These are phyloP conservation scores for Chlorella sp. DNA, from an alignment of 139 green algal genomes.

Conservation along the genomic window DNA sequence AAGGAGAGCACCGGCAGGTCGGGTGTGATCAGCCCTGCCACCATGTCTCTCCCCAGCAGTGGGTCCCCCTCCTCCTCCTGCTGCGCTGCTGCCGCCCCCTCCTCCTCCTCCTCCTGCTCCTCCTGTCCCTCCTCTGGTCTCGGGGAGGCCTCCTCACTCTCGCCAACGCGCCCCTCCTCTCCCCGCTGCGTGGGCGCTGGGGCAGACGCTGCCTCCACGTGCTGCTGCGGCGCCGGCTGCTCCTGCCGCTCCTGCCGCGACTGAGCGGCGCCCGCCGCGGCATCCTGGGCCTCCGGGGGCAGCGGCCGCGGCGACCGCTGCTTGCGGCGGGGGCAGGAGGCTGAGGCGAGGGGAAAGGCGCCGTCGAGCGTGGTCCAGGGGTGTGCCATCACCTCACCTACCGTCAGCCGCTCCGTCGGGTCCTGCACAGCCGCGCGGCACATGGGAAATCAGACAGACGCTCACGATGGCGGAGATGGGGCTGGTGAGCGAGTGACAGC, in stretches of 20 bases:
- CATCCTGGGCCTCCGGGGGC: background rate
- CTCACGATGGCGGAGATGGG: no score
- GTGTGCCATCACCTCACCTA: constrained; percentile 70
- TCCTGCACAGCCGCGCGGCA: constrained; percentile 55
- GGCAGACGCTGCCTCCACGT: background rate
- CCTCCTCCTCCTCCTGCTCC: background rate
- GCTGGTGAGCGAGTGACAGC: no score
- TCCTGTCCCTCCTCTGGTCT: background rate
- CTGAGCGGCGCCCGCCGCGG: background rate
- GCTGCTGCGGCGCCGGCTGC: background rate
- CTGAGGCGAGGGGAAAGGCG: constrained; percentile 24
- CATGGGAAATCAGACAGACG: no score
- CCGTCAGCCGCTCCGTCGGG: constrained; percentile 67
- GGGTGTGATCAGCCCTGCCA: background rate
- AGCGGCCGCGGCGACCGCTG: background rate
- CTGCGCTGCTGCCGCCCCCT: background rate
- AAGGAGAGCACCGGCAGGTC: constrained; percentile 11
- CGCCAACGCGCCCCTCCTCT: background rate
- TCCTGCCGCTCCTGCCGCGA: constrained; percentile 4
- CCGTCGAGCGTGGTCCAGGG: constrained; percentile 67
- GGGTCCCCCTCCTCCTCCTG: background rate
- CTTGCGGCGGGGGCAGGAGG: constrained; percentile 35
- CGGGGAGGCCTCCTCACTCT: background rate
- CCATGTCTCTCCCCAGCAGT: background rate
- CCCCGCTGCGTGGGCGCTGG: background rate